Percentiles rank a stretch among this genome's conserved stretches.
phyloP scores from a whole-genome alignment of 148 eudicot species.

The Persicaria tinctoria region DNA sequence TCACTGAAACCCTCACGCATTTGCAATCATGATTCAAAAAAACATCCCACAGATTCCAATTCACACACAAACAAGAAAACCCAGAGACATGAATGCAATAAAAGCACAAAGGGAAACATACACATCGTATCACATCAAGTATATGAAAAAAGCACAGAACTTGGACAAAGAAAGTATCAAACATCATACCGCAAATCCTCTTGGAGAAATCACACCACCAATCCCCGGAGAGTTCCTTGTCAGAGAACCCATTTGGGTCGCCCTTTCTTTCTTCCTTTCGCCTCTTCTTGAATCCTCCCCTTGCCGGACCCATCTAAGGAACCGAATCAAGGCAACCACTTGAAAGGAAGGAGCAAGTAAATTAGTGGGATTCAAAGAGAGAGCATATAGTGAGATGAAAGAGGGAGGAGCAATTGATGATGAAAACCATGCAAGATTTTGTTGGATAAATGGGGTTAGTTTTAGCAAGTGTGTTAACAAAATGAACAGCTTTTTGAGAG shows the following conservation, averaged over 20 bases:
- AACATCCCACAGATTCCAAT: not conserved
- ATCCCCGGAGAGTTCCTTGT: conserved; percentile 32
- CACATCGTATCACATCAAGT: too few relatives aligned
- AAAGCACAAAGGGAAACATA: too few relatives aligned
- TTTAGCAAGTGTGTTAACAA: not conserved
- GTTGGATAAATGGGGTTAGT: not conserved
- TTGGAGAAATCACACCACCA: conserved; percentile 45
- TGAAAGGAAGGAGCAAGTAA: not conserved
- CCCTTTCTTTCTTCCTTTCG: conserved; percentile 33
- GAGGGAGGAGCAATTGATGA: not conserved
- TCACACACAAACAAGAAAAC: not conserved
- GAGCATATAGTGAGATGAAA: not conserved
- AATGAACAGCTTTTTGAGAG: not conserved
- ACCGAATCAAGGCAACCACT: conserved; percentile 30
- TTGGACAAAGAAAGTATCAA: not conserved
- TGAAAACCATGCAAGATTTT: conserved; percentile 8
- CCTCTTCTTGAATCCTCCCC: conserved; percentile 34
- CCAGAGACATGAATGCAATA: not conserved
- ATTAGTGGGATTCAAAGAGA: not conserved
- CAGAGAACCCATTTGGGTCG: conserved; percentile 31
- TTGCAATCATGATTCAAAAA: too few relatives aligned
- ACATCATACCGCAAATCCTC: conserved; percentile 32
- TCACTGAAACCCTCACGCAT: not conserved
- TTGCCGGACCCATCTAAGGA: conserved; percentile 41
- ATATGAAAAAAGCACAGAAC: not conserved